Base-by-base conservation (phyloP, 805 yeast species). In the Nakazawaea pomicola region DNA sequence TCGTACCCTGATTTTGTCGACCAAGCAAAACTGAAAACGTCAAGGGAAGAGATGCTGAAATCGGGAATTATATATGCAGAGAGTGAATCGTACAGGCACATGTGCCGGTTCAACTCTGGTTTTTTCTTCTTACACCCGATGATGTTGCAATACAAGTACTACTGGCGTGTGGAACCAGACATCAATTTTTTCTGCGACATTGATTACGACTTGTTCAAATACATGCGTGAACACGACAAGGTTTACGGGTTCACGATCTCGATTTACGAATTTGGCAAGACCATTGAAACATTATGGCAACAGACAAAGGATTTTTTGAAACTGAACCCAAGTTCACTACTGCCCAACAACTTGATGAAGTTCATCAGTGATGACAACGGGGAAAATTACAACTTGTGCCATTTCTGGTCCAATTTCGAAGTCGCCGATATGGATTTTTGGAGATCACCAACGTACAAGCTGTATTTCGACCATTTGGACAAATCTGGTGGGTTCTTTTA, bases 331-430 rank as follows among this genome's bases (percentile, higher is more conserved):
- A 50, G 62, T 6, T 58, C 65, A 18, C 41, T 73, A 9, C 57
- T 62, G 43, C 46, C 59, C 32, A 61, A 80, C 56, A 78, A 80
- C 51, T 64, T 81, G 49, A 57, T 80, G 61, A 70, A 71, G n/a
- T 84, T 83, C 60, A 62, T 84, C 18, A 72, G 83, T 10, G 64
- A 73, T 49, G 86, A 83, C 56, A 54, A 61, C 4, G 93, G 88
- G 30, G 72, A 72, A 43, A 60, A 75, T 0, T 86, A 80, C 60
- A 85, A 84, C 54, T 55, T 74, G 52, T 85, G 95, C 55, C 95
- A 86, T 58, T 86, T 81, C 58, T 85, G 95, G 93, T 72, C 87
- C 6, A 83, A 83, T 58, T 83, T 82, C 49, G 89, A 83, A 62
- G 66, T 84, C 41, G 93, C 84, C 2, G 82, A 81, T 45, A 66